Evolutionary conservation across 2,329 filamentous ascomycete species (phyloP).

Genomic region (Colletotrichum brevisporum): DNA sequence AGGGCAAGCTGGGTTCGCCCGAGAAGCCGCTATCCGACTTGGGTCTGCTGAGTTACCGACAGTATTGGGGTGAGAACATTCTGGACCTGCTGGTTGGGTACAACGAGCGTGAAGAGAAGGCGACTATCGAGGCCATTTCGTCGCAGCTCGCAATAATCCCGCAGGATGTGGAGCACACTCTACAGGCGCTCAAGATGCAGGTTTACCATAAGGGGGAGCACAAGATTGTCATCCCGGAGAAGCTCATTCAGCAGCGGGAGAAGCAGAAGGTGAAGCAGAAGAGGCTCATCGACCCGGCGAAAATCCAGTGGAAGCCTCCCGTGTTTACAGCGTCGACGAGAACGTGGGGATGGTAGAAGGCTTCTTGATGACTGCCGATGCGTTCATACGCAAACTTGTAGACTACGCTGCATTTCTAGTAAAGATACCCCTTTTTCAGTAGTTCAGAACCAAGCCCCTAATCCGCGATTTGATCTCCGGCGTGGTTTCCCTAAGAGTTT

Average conservation of each 20-base stretch:
- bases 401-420: slow-evolving; percentile 26
- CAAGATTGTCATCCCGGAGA: slow-evolving; percentile 92
- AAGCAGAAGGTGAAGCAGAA: slow-evolving; percentile 86
- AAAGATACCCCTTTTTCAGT: slow-evolving; percentile 28
- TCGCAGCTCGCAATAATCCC: slow-evolving; percentile 92
- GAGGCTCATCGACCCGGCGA: slow-evolving; percentile 80
- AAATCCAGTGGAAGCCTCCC: slow-evolving; percentile 95
- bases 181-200: slow-evolving; percentile 95
- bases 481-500: too few relatives aligned
- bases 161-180: slow-evolving; percentile 93
- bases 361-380: neutral
- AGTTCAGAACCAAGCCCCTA: neutral
- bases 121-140: slow-evolving; percentile 89
- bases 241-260: slow-evolving; percentile 82
- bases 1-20: slow-evolving; percentile 94
- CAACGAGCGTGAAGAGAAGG: slow-evolving; percentile 77
- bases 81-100: slow-evolving; percentile 86
- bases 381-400: neutral
- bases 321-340: slow-evolving; percentile 91
- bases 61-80: slow-evolving; percentile 98
- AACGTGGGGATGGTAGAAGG: slow-evolving; percentile 91
- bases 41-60: slow-evolving; percentile 92
- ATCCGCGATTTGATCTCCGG: neutral
- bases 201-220: slow-evolving; percentile 97
- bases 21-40: slow-evolving; percentile 97